A percentile compares a stretch with the other conserved stretches of the same genome.
These are phyloP conservation scores for Phytophthora pluvialis DNA, from an alignment of 352 stramenopile species.

Conservation along the genomic window DNA sequence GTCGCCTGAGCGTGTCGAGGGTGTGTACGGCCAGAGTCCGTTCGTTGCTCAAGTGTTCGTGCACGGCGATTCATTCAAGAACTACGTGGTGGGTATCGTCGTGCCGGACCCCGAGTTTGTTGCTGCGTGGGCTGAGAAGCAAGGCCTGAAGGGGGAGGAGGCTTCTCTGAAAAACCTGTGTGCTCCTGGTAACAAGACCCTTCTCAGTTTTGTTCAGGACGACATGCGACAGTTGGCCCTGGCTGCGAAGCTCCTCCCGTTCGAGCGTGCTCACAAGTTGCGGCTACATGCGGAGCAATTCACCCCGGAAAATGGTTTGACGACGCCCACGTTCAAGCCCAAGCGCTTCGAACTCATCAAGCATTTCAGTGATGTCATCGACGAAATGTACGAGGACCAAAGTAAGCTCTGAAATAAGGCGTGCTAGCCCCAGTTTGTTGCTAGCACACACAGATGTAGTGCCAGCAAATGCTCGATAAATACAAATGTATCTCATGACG, in stretches of 20 bases:
- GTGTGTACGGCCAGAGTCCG: slow-evolving; percentile 86
- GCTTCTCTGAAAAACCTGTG: slow-evolving; percentile 38
- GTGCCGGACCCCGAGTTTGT: slow-evolving; percentile 74
- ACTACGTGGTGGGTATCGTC: slow-evolving; percentile 91
- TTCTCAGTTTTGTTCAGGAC: slow-evolving; percentile 39
- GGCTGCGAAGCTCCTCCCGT: slow-evolving; percentile 83
- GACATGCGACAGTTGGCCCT: slow-evolving; percentile 54
- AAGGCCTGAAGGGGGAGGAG: slow-evolving; percentile 36
- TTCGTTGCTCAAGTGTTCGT: slow-evolving; percentile 95
- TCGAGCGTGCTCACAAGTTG: slow-evolving; percentile 93
- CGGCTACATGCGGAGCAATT: slow-evolving; percentile 91
- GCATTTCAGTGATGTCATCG: slow-evolving; percentile 56
- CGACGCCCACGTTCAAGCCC: slow-evolving; percentile 97
- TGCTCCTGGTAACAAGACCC: slow-evolving; percentile 34
- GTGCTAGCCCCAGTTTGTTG: slow-evolving; percentile 10
- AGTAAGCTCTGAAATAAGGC: slow-evolving; percentile 32
- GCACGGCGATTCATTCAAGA: slow-evolving; percentile 94
- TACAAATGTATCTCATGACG: slow-evolving; percentile 10
- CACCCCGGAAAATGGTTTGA: slow-evolving; percentile 88
- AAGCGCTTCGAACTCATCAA: slow-evolving; percentile 85
- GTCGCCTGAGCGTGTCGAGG: slow-evolving; percentile 95
- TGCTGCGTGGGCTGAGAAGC: slow-evolving; percentile 47
- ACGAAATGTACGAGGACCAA: slow-evolving; percentile 59
- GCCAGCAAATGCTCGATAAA: slow-evolving; percentile 4
- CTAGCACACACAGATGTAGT: slow-evolving; percentile 4